Evolutionary conservation across 768 basidiomycete genomes (phyloP), one percentile per base, ranked within the genome.

Genomic region (Cyclocybe aegerita): DNA sequence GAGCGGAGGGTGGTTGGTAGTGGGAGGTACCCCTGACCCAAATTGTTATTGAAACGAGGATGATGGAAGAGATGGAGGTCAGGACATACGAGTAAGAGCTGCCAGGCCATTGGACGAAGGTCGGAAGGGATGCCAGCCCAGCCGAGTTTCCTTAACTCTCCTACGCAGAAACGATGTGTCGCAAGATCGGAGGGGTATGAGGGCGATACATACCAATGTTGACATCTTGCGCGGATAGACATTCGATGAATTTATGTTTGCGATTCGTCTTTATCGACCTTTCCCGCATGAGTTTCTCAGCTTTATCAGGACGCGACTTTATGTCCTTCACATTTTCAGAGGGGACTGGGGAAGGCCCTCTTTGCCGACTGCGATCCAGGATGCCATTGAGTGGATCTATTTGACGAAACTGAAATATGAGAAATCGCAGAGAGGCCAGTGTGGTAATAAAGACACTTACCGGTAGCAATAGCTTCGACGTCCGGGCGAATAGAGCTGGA

Each of bases 101-200:
- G 93, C 97, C 97, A 99, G 17, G 87, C 89, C 63, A 97, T 81
- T 0, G 93, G 92, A 36, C 97, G 80, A 23, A 99, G 74, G 59
- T 94, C 90, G 48, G 68, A 65, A 0, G 97, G 96, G 17, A 98
- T 89, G 16, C 97, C 97, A 44, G 88, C 87, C 97, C 97, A 99
- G 14, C 94, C 87, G 42, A 97, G 80, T 62, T 93, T 93, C 42
- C 94, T 79, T 54, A 99, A 75, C 65, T 93, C 90, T 14, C 82
- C 90, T 90, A 11, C 15, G 29, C 43, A 29, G 31, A 23, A 51
- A 54, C 46, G 50, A 55, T 55, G 39, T 43, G 29, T 23, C 50
- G 34, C 43, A 31, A 29, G 31, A 45, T 42, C 31, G 31, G 32
- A 44, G 42, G 16, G 16, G 44, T 31, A 39, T 37, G 45, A 7